Evolutionary conservation across 805 yeast genomes (phyloP).

Genomic region (Schwanniomyces vanrijiae): DNA sequence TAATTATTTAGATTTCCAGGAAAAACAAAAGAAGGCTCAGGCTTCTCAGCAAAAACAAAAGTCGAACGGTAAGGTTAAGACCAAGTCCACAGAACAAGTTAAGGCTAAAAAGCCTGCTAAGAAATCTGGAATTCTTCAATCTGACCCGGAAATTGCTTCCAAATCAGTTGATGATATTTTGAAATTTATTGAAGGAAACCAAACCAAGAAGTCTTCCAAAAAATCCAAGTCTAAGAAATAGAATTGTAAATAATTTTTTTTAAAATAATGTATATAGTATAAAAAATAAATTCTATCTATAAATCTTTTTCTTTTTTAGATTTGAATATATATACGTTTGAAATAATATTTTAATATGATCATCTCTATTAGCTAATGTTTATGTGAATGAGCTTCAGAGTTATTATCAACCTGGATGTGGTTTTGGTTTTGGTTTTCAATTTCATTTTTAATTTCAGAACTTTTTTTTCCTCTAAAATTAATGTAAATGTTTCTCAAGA

Average conservation of each 20-base stretch:
- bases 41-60: constrained; percentile 13
- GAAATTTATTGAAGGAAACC: constrained; percentile 64
- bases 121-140: constrained; percentile 19
- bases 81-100: constrained; percentile 14
- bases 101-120: constrained; percentile 13
- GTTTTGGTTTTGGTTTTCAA: not conserved
- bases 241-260: constrained; percentile 7
- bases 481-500: constrained; percentile 43
- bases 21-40: constrained; percentile 27
- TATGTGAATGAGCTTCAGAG: not conserved
- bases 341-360: not conserved
- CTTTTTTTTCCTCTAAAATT: constrained; percentile 25
- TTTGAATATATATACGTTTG: not conserved
- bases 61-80: constrained; percentile 15
- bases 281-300: constrained; percentile 12
- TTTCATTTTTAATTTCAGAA: not conserved
- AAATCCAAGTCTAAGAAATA: constrained; percentile 1
- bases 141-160: constrained; percentile 56
- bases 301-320: constrained; percentile 7
- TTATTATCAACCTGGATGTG: not conserved
- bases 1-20: constrained; percentile 43
- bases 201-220: constrained; percentile 20
- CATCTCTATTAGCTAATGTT: not conserved
- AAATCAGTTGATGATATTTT: constrained; percentile 73
- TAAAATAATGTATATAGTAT: constrained; percentile 6